Conservation (phyloP, 306 rosid species). For the Cucurbita moschata region DNA sequence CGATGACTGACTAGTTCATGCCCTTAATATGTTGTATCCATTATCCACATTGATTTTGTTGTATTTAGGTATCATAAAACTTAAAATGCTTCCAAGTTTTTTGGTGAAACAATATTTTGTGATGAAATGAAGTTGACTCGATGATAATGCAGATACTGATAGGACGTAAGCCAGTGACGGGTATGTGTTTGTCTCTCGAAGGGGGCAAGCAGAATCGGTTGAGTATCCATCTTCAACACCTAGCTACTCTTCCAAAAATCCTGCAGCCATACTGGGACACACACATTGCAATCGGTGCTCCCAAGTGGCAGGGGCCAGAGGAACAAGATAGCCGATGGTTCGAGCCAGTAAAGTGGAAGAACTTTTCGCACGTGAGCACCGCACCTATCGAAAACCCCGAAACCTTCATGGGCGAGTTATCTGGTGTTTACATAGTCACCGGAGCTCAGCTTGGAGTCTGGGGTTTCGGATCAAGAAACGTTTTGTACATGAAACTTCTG, state of each 20-base stretch:
- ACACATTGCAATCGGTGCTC: conserved; percentile 71
- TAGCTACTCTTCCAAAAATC: conserved; percentile 62
- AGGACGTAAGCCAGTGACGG: conserved; percentile 81
- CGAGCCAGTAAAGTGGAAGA: conserved; percentile 76
- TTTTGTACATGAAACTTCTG: conserved; percentile 64
- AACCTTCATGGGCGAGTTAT: conserved; percentile 43
- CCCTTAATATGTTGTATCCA: not conserved
- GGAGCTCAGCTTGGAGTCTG: conserved; percentile 88
- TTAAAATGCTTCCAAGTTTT: not conserved
- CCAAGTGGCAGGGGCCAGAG: conserved; percentile 80
- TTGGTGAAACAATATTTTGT: not conserved
- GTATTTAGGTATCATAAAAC: not conserved
- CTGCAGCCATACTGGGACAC: conserved; percentile 61
- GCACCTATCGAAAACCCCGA: conserved; percentile 70
- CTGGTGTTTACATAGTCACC: conserved; percentile 51
- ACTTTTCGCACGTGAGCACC: conserved; percentile 75
- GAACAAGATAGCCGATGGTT: conserved; percentile 93
- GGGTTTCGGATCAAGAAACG: conserved; percentile 71
- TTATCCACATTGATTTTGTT: not conserved
- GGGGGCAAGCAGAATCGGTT: conserved; percentile 66
- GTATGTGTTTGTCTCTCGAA: conserved; percentile 55
- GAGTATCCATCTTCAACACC: conserved; percentile 72
- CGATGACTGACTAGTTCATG: not conserved
- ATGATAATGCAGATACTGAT: conserved; percentile 50
- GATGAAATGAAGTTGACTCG: not conserved